Evolutionary conservation across 2,329 filamentous ascomycete species (phyloP).

Genomic region (Neonectria ditissima): DNA sequence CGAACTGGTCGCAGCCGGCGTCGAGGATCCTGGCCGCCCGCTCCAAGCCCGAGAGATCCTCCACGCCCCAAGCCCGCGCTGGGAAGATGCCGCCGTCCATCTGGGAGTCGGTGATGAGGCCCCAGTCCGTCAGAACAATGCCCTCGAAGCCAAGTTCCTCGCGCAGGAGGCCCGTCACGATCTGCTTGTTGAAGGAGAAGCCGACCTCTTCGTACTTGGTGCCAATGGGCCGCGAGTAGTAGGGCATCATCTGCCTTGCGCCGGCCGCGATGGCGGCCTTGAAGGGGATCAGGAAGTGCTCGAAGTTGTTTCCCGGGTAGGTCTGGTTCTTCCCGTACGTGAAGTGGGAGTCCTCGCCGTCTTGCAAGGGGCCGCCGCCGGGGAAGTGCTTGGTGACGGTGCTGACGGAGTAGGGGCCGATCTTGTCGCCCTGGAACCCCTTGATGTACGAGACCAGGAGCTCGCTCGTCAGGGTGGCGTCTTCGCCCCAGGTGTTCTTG

Average conservation of each 20-base stretch:
- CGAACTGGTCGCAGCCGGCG: constrained; percentile 63
- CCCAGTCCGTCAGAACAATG: constrained; percentile 64
- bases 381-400: constrained; percentile 67
- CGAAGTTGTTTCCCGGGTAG: constrained; percentile 63
- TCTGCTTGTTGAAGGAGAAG: constrained; percentile 62
- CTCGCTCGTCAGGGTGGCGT: constrained; percentile 55
- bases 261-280: constrained; percentile 62
- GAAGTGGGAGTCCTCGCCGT: constrained; percentile 66
- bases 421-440: constrained; percentile 58
- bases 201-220: constrained; percentile 59
- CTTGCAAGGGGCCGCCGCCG: constrained; percentile 60
- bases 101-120: constrained; percentile 58
- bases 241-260: constrained; percentile 64
- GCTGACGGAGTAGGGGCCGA: constrained; percentile 58
- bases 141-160: constrained; percentile 61
- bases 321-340: constrained; percentile 63
- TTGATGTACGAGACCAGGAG: constrained; percentile 58
- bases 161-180: constrained; percentile 61
- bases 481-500: constrained; percentile 60
- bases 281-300: constrained; percentile 64
- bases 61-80: constrained; percentile 62
- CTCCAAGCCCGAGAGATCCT: constrained; percentile 57
- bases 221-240: constrained; percentile 61
- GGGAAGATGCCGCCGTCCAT: constrained; percentile 59
- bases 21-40: constrained; percentile 58